phyloP scores from a whole-genome alignment of 345 rosid species.

The Barbarea vulgaris region DNA sequence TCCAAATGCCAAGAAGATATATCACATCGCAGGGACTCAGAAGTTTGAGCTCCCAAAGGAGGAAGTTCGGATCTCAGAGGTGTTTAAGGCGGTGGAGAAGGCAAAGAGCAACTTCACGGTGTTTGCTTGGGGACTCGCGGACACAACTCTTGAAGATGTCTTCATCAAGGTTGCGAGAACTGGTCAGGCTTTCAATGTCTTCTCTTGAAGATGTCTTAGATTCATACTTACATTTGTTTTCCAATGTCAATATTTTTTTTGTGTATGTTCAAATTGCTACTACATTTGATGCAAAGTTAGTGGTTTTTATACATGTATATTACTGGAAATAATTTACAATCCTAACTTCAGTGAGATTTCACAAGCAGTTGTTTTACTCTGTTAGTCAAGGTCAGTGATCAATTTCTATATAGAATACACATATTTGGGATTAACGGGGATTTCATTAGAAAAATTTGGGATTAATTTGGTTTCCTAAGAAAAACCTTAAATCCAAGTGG shows the following conservation, averaged over 20 bases:
- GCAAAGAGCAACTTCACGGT: slow-evolving; percentile 78
- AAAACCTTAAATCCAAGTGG: background rate
- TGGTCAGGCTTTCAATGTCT: slow-evolving; percentile 53
- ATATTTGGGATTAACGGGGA: background rate
- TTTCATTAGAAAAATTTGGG: background rate
- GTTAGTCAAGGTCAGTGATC: background rate
- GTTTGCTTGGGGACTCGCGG: slow-evolving; percentile 93
- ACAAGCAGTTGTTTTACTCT: background rate
- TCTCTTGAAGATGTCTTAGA: slow-evolving; percentile 48
- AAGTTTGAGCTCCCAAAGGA: slow-evolving; percentile 92
- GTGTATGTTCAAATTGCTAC: slow-evolving; percentile 1
- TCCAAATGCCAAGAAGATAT: slow-evolving; percentile 72
- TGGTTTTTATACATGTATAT: slow-evolving; percentile 4
- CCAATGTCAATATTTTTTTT: slow-evolving; percentile 23
- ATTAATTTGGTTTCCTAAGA: background rate
- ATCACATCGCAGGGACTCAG: slow-evolving; percentile 89
- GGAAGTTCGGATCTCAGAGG: slow-evolving; percentile 70
- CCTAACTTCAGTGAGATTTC: background rate
- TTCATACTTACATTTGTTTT: background rate
- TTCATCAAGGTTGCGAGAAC: slow-evolving; percentile 86
- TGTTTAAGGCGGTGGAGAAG: slow-evolving; percentile 77
- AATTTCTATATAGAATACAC: background rate
- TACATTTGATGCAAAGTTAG: background rate
- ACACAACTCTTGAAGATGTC: slow-evolving; percentile 95
- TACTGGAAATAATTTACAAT: background rate